These are phyloP conservation scores for Podosphaera xanthii DNA, from an alignment of 2,329 filamentous ascomycete species.

Conservation along the genomic window DNA sequence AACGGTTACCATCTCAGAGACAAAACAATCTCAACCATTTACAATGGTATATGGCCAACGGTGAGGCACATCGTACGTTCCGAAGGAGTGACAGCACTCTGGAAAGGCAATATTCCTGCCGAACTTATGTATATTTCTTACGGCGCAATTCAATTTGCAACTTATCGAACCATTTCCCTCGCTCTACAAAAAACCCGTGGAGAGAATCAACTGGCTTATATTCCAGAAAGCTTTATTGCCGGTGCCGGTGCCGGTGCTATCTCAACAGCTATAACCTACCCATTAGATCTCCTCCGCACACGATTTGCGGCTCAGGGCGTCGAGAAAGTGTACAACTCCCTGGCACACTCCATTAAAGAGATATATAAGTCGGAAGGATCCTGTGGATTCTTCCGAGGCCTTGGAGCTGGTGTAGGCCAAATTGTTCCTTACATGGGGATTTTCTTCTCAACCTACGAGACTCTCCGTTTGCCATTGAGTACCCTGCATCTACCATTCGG, in stretches of 20 bases:
- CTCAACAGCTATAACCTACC: slow-evolving; percentile 71
- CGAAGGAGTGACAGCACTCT: slow-evolving; percentile 70
- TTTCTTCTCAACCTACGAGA: slow-evolving; percentile 82
- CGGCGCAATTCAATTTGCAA: slow-evolving; percentile 68
- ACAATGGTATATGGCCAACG: slow-evolving; percentile 58
- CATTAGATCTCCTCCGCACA: slow-evolving; percentile 76
- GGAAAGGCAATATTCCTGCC: slow-evolving; percentile 95
- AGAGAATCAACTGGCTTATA: slow-evolving; percentile 29
- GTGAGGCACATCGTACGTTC: slow-evolving; percentile 52
- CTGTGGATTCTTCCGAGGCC: slow-evolving; percentile 68
- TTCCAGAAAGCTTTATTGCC: slow-evolving; percentile 56
- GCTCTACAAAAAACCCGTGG: slow-evolving; percentile 26
- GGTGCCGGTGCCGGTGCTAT: slow-evolving; percentile 64
- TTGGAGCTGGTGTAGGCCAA: slow-evolving; percentile 60
- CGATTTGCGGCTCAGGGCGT: slow-evolving; percentile 88
- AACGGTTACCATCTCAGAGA: slow-evolving; percentile 38
- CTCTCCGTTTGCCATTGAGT: slow-evolving; percentile 37
- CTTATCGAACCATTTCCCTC: slow-evolving; percentile 56
- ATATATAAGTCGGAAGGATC: slow-evolving; percentile 57
- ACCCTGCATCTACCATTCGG: slow-evolving; percentile 40
- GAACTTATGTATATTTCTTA: slow-evolving; percentile 89
- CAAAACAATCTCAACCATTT: slow-evolving; percentile 26
- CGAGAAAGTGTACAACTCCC: slow-evolving; percentile 52
- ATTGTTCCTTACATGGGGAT: slow-evolving; percentile 94
- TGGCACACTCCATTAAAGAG: slow-evolving; percentile 43